These are phyloP conservation scores for Phytophthora crassamura DNA, from an alignment of 352 stramenopile species.

Conservation along the genomic window DNA sequence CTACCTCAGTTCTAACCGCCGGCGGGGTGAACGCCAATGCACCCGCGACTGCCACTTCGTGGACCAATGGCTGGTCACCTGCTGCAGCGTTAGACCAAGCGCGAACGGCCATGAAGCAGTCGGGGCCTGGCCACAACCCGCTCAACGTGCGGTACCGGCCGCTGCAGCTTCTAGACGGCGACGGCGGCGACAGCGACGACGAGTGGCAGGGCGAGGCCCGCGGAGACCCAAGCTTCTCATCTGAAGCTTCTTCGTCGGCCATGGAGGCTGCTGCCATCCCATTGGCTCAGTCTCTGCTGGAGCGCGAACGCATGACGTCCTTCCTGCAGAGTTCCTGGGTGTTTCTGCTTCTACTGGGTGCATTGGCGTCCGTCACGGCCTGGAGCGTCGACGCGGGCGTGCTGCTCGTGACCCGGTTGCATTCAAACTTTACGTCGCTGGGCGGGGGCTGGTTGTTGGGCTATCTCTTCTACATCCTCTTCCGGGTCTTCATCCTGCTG, in stretches of 20 bases:
- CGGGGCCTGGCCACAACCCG: constrained; percentile 1
- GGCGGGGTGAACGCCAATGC: background rate
- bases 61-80: constrained; percentile 27
- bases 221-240: constrained; percentile 12
- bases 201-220: constrained; percentile 34
- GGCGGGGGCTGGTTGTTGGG: constrained; percentile 57
- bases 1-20: background rate
- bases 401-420: constrained; percentile 48
- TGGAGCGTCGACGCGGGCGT: constrained; percentile 76
- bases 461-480: constrained; percentile 70
- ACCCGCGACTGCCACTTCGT: constrained; percentile 7
- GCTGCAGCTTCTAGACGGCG: constrained; percentile 38
- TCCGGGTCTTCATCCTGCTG: constrained; percentile 65
- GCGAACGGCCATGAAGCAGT: constrained; percentile 27
- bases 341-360: constrained; percentile 68
- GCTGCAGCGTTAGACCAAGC: constrained; percentile 24
- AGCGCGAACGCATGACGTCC: constrained; percentile 63
- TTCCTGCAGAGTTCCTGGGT: constrained; percentile 83
- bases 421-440: constrained; percentile 48
- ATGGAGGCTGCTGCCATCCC: constrained; percentile 37
- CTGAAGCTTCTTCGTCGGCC: constrained; percentile 5
- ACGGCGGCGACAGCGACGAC: constrained; percentile 30
- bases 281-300: constrained; percentile 42
- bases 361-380: constrained; percentile 59
- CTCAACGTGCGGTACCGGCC: constrained; percentile 31